Evolutionary conservation across 805 yeast genomes (phyloP).

Genomic region (Candida orba): DNA sequence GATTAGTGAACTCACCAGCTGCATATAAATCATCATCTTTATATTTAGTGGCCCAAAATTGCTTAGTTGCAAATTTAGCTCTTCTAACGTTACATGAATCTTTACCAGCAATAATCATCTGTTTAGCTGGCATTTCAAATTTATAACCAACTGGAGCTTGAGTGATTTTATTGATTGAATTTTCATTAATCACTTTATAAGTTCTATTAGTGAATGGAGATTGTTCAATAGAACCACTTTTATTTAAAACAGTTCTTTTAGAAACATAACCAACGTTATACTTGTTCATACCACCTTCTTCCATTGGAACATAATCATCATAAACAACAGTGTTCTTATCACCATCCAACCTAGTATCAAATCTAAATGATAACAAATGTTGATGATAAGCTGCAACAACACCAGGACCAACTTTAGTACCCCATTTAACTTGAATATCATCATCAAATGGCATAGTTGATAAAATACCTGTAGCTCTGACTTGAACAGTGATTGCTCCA

Average conservation of each 20-base stretch:
- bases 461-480: constrained; percentile 80
- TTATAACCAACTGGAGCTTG: constrained; percentile 73
- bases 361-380: constrained; percentile 71
- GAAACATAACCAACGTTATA: constrained; percentile 47
- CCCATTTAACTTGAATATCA: constrained; percentile 26
- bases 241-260: constrained; percentile 58
- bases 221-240: constrained; percentile 56
- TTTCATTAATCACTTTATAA: constrained; percentile 69
- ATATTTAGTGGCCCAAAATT: constrained; percentile 77
- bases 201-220: constrained; percentile 44
- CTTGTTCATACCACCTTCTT: constrained; percentile 49
- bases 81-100: constrained; percentile 61
- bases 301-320: constrained; percentile 62
- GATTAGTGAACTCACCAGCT: constrained; percentile 84
- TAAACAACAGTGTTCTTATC: constrained; percentile 66
- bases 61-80: constrained; percentile 71
- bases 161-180: constrained; percentile 59
- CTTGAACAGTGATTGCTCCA: constrained; percentile 71
- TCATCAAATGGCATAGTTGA: constrained; percentile 65
- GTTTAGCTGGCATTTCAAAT: constrained; percentile 61
- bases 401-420: constrained; percentile 72
- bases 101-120: constrained; percentile 62
- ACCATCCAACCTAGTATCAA: constrained; percentile 80
- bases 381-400: constrained; percentile 83
- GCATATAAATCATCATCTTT: constrained; percentile 66